Conservation (phyloP, 768 basidiomycete species). For the Rhodosporidiobolus odoratus region DNA sequence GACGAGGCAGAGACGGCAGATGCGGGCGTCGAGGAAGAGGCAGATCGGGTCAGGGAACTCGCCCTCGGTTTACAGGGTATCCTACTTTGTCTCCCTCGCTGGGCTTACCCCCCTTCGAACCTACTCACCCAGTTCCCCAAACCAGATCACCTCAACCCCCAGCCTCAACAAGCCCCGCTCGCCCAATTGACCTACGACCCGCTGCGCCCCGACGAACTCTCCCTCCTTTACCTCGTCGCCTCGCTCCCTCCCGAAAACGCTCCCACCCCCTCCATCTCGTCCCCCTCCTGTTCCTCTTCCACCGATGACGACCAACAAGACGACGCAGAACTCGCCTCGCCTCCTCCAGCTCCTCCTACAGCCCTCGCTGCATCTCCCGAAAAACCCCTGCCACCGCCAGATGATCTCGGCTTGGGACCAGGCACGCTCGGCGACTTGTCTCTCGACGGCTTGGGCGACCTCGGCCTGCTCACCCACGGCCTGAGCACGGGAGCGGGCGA, state of each 20-base stretch:
- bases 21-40: constrained; percentile 28
- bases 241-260: background rate
- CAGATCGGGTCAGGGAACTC: constrained; percentile 4
- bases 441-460: background rate
- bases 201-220: background rate
- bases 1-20: constrained; percentile 8
- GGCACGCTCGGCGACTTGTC: too few species aligned
- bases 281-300: background rate
- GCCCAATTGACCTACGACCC: constrained; percentile 4
- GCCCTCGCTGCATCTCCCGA: too few species aligned
- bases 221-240: constrained; percentile 6
- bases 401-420: too few species aligned
- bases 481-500: background rate
- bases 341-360: background rate
- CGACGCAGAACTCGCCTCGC: background rate
- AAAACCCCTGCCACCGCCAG: background rate
- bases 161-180: background rate
- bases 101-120: background rate
- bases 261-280: background rate
- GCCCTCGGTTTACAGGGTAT: constrained; percentile 24
- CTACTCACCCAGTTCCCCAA: background rate
- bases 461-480: background rate
- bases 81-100: background rate
- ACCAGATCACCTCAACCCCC: background rate
- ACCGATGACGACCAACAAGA: background rate